Conservation (phyloP, 1,284 basidiomycete species). For the Agaricales sp. region DNA sequence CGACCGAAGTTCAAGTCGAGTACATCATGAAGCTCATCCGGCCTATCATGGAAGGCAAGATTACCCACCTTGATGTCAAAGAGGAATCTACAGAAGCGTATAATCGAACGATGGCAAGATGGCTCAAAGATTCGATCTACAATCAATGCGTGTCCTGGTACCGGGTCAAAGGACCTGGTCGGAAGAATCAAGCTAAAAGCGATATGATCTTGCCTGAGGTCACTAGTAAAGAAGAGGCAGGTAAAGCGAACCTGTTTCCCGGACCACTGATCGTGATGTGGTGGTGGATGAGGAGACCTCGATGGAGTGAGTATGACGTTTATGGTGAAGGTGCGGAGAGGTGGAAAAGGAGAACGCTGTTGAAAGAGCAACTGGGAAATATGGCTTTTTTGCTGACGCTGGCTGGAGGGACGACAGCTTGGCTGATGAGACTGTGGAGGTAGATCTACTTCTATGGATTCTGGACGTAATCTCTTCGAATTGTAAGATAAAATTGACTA, state of each 20-base stretch:
- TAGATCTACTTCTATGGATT: too few species aligned
- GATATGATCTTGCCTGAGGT: conserved; percentile 24
- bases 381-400: too few species aligned
- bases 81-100: conserved; percentile 26
- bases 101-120: conserved; percentile 27
- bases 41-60: conserved; percentile 23
- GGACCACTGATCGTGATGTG: conserved; percentile 21
- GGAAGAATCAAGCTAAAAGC: conserved; percentile 7
- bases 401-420: too few species aligned
- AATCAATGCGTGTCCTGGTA: conserved; percentile 31
- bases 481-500: too few species aligned
- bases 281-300: conserved; percentile 21
- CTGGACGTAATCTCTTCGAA: too few species aligned
- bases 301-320: conserved; percentile 20
- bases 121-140: conserved; percentile 26
- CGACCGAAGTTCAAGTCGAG: conserved; percentile 30
- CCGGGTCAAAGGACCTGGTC: conserved; percentile 11
- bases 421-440: too few species aligned
- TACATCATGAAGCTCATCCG: conserved; percentile 28
- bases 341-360: neutral
- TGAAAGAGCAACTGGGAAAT: neutral
- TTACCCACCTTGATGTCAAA: conserved; percentile 23
- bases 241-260: conserved; percentile 21
- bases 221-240: conserved; percentile 11
- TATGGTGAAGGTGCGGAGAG: conserved; percentile 4